Evolutionary conservation across 2,329 filamentous ascomycete genomes (phyloP).

Genomic region (Diaporthe aspalathi): DNA sequence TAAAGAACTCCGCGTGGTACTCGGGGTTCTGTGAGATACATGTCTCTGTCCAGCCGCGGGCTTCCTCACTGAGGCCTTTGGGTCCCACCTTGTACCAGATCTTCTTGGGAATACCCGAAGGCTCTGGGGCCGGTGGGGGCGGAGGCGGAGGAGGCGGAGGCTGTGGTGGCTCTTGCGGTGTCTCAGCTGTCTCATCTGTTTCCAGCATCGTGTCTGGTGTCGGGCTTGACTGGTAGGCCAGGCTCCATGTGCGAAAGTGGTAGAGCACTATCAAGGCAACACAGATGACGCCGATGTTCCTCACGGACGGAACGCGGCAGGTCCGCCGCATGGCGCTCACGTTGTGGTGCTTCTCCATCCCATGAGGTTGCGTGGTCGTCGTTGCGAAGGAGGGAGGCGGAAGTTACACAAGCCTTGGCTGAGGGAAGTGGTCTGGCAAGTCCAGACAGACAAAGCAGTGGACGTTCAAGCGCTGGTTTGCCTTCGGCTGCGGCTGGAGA

Average conservation of each 20-base stretch:
- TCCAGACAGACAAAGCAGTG: neutral
- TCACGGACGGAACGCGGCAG: neutral
- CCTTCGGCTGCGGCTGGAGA: neutral
- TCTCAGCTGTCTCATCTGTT: neutral
- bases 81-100: constrained; percentile 55
- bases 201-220: neutral
- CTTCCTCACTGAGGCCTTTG: constrained; percentile 48
- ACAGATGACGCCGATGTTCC: neutral
- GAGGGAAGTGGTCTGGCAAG: neutral
- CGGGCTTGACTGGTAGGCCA: neutral
- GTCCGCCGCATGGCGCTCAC: neutral
- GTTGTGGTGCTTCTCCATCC: constrained; percentile 5
- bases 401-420: too few relatives aligned
- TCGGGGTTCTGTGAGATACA: constrained; percentile 46
- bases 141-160: too few relatives aligned
- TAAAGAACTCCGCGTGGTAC: constrained; percentile 45
- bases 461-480: neutral
- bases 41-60: constrained; percentile 47
- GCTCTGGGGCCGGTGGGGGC: too few relatives aligned
- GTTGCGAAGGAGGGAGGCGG: neutral
- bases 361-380: neutral
- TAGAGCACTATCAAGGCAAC: neutral
- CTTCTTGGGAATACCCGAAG: constrained; percentile 38
- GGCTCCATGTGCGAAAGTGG: neutral
- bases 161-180: too few relatives aligned